Conservation (phyloP, 768 basidiomycete genomes). For the Tulasnella sp. region DNA sequence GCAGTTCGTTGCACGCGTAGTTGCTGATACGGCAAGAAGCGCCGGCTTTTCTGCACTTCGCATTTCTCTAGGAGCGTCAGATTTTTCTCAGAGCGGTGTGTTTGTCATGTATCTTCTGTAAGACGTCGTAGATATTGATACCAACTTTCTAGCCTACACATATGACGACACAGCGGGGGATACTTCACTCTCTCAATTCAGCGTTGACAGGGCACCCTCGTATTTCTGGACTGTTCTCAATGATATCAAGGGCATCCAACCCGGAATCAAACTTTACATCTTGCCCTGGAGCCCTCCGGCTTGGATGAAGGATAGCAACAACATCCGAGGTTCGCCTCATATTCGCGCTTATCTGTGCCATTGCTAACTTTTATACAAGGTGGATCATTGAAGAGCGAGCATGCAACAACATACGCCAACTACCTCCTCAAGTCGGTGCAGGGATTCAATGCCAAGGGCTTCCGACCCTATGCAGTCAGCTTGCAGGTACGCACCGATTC, state of each 20-base stretch:
- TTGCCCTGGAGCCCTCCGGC: slow-evolving; percentile 68
- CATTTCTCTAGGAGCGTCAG: slow-evolving; percentile 57
- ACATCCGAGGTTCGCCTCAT: too few species aligned
- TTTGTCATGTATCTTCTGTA: not conserved
- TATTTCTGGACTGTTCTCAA: slow-evolving; percentile 48
- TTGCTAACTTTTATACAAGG: slow-evolving; percentile 1
- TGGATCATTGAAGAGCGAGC: slow-evolving; percentile 1
- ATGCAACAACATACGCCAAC: slow-evolving; percentile 26
- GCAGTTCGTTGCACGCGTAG: slow-evolving; percentile 20
- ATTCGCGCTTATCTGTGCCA: not conserved
- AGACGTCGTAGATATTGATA: not conserved
- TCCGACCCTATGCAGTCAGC: slow-evolving; percentile 47
- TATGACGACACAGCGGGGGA: slow-evolving; percentile 53
- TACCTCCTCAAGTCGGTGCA: slow-evolving; percentile 63
- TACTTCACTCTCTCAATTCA: slow-evolving; percentile 43
- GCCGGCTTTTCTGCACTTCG: slow-evolving; percentile 61
- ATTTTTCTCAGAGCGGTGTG: slow-evolving; percentile 50
- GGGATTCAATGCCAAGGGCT: slow-evolving; percentile 49
- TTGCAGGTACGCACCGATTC: slow-evolving; percentile 31
- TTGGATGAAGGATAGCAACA: slow-evolving; percentile 62
- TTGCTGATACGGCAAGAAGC: slow-evolving; percentile 44
- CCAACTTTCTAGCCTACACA: slow-evolving; percentile 37
- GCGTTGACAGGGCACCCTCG: slow-evolving; percentile 44
- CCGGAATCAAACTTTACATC: slow-evolving; percentile 40
- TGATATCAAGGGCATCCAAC: slow-evolving; percentile 51